Percentiles rank a stretch among this genome's conserved stretches.
Conservation (phyloP, 371 early-diverging fungal species). For the Apophysomyces trapeziformis region DNA sequence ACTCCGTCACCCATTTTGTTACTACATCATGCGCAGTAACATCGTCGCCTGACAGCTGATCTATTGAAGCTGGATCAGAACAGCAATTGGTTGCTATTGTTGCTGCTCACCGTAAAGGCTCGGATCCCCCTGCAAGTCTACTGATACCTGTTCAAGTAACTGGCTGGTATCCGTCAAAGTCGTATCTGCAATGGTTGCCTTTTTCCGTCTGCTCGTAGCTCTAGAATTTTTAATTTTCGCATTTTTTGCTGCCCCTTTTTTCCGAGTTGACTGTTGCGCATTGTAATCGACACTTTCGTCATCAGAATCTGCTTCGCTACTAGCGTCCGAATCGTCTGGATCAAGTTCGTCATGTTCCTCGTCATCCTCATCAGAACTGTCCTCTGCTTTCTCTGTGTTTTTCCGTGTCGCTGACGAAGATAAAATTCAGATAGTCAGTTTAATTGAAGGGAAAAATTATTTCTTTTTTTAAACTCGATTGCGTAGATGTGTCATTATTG, state of each 20-base stretch:
- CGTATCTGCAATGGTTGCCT: slow-evolving; percentile 13
- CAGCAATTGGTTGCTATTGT: not conserved
- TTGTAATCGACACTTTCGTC: slow-evolving; percentile 22
- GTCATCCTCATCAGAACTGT: slow-evolving; percentile 21
- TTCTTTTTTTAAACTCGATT: no score
- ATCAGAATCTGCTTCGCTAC: slow-evolving; percentile 16
- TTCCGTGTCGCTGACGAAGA: slow-evolving; percentile 18
- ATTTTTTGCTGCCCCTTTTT: slow-evolving; percentile 13
- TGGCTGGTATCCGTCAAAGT: slow-evolving; percentile 33
- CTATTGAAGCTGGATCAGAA: slow-evolving; percentile 16
- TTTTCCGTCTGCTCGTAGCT: slow-evolving; percentile 13
- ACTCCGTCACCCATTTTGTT: slow-evolving; percentile 30
- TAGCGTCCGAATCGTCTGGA: slow-evolving; percentile 9
- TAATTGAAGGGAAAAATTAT: not conserved
- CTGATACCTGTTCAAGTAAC: slow-evolving; percentile 35
- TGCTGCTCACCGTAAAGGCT: slow-evolving; percentile 37
- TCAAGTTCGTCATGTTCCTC: slow-evolving; percentile 29
- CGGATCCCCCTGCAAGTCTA: slow-evolving; percentile 10
- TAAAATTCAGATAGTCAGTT: not conserved
- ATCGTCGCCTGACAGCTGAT: slow-evolving; percentile 14
- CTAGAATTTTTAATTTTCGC: slow-evolving; percentile 8
- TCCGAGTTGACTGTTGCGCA: slow-evolving; percentile 15
- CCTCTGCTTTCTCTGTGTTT: slow-evolving; percentile 7
- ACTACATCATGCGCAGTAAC: slow-evolving; percentile 33
- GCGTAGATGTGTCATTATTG: no score